A percentile compares a stretch with the other conserved stretches of the same genome.
Evolutionary conservation across 192 early-diverging fungal genomes (phyloP).

Genomic region (Podila clonocystis): DNA sequence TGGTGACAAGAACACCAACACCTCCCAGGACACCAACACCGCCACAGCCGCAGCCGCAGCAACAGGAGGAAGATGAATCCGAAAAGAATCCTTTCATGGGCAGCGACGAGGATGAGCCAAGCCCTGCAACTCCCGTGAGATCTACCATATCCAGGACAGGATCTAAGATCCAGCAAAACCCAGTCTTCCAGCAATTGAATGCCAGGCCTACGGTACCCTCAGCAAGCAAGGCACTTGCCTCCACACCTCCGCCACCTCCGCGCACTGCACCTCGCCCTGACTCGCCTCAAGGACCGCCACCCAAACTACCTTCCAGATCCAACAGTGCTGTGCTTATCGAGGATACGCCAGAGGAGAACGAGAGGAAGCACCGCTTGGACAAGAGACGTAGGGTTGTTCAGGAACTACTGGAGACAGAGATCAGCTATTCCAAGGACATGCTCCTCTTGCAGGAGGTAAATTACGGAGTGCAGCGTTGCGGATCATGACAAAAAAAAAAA

Average conservation of each 20-base stretch:
- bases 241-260: slow-evolving; percentile 25
- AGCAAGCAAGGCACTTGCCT: background rate
- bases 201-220: background rate
- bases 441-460: slow-evolving; percentile 68
- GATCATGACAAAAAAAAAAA: no score
- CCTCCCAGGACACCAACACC: slow-evolving; percentile 33
- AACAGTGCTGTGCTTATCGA: slow-evolving; percentile 12
- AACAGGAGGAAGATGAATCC: slow-evolving; percentile 3
- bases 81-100: slow-evolving; percentile 48
- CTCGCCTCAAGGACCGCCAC: slow-evolving; percentile 25
- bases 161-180: slow-evolving; percentile 31
- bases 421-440: slow-evolving; percentile 79
- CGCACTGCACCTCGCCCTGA: slow-evolving; percentile 32
- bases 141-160: background rate
- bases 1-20: slow-evolving; percentile 17
- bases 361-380: slow-evolving; percentile 41
- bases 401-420: slow-evolving; percentile 84
- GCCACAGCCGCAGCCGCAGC: slow-evolving; percentile 3
- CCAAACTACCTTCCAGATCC: slow-evolving; percentile 36
- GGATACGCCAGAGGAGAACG: slow-evolving; percentile 41
- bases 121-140: background rate
- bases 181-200: slow-evolving; percentile 34
- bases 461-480: no score
- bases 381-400: slow-evolving; percentile 79
- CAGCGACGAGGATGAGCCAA: slow-evolving; percentile 37